Conservation (phyloP, 768 basidiomycete genomes). For the Rhodocollybia butyracea region DNA sequence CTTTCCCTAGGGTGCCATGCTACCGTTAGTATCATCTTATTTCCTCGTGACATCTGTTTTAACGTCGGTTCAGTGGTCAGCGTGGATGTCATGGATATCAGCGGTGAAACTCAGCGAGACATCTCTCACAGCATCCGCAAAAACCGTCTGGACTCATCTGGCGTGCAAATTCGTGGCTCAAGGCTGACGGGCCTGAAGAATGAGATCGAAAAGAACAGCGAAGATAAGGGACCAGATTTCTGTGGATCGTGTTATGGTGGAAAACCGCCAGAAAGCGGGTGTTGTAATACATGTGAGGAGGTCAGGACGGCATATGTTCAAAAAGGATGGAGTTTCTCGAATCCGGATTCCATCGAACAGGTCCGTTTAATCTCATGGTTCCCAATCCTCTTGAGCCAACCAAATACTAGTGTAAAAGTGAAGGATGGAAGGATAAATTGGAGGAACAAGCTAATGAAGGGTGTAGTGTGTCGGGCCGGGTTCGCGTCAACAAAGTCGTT, state of each 20-base stretch:
- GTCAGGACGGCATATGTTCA: conserved; percentile 87
- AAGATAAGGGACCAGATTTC: conserved; percentile 57
- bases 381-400: not conserved
- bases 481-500: conserved; percentile 95
- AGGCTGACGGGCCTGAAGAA: conserved; percentile 68
- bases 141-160: conserved; percentile 65
- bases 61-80: conserved; percentile 68
- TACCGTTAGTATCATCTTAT: conserved; percentile 64
- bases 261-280: conserved; percentile 67
- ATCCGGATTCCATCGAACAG: conserved; percentile 91
- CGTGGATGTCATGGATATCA: conserved; percentile 97
- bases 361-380: conserved; percentile 35
- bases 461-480: conserved; percentile 87
- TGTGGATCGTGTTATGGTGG: conserved; percentile 98
- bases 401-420: conserved; percentile 70
- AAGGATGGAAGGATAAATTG: conserved; percentile 94
- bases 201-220: conserved; percentile 79
- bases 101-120: conserved; percentile 91
- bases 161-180: conserved; percentile 54
- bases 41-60: not conserved
- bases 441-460: conserved; percentile 92
- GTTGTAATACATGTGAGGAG: conserved; percentile 95
- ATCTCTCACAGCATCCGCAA: conserved; percentile 88
- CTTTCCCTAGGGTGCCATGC: conserved; percentile 96
- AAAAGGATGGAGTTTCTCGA: conserved; percentile 93